These are phyloP conservation scores for Cymodocea nodosa DNA, from an alignment of 116 monocot species.

Conservation along the genomic window DNA sequence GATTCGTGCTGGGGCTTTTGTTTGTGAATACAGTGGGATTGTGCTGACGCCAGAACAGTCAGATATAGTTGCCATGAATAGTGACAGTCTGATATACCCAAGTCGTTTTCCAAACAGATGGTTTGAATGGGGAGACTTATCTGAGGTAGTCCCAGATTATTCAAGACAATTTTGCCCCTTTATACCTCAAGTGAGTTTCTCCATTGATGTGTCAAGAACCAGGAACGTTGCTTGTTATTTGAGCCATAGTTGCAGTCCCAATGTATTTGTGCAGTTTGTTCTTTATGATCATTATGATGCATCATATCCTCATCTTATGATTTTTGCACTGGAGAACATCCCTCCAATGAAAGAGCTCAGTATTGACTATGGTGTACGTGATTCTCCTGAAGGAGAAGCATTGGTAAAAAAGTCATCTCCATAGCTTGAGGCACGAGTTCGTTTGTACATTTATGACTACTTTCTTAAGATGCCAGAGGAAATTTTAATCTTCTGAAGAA, in stretches of 20 bases:
- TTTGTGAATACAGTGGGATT: constrained; percentile 50
- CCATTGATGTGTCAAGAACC: constrained; percentile 38
- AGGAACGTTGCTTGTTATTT: constrained; percentile 75
- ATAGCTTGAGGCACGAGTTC: not conserved
- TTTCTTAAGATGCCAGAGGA: not conserved
- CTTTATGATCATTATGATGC: constrained; percentile 35
- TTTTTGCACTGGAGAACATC: constrained; percentile 87
- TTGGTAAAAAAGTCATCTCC: not conserved
- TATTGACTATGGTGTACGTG: constrained; percentile 76
- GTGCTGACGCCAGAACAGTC: constrained; percentile 28
- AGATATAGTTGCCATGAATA: constrained; percentile 12
- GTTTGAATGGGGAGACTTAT: constrained; percentile 63
- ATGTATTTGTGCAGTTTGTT: constrained; percentile 70
- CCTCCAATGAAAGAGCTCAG: constrained; percentile 90
- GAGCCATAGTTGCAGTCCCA: constrained; percentile 51
- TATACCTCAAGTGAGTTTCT: constrained; percentile 16
- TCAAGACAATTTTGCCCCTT: constrained; percentile 6
- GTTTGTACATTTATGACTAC: not conserved
- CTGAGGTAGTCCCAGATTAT: constrained; percentile 27
- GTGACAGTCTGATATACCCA: constrained; percentile 23
- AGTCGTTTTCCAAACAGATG: constrained; percentile 42
- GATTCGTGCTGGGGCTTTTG: constrained; percentile 59
- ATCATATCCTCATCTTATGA: constrained; percentile 59
- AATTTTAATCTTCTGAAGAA: not conserved
- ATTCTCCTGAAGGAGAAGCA: not conserved